A percentile compares a stretch with the other conserved stretches of the same genome.
These are phyloP conservation scores for Fusarium mundagurra DNA, from an alignment of 2,329 filamentous ascomycete species.

Conservation along the genomic window DNA sequence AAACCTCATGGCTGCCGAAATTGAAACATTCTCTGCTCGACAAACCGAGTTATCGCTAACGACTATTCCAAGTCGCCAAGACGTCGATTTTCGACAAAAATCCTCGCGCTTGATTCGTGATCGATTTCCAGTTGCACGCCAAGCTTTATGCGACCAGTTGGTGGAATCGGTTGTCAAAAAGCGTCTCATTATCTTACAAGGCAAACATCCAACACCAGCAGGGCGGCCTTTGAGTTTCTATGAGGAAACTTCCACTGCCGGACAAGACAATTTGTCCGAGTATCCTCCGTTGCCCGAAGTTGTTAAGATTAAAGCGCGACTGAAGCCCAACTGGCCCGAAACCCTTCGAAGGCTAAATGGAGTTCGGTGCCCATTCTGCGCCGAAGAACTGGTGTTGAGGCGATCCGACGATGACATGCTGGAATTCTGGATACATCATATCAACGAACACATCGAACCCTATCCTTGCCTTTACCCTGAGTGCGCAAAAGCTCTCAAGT, in stretches of 20 bases:
- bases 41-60: not conserved
- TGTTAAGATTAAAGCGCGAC: not conserved
- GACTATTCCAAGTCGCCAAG: too few species aligned
- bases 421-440: not conserved
- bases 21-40: not conserved
- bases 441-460: not conserved
- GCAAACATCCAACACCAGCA: not conserved
- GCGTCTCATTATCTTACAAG: not conserved
- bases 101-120: fast-evolving
- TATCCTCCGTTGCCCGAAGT: not conserved
- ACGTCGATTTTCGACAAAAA: too few species aligned
- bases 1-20: not conserved
- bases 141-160: not conserved
- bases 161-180: not conserved
- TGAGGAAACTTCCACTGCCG: not conserved
- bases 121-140: not conserved
- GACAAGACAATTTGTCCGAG: not conserved
- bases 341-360: not conserved
- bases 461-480: not conserved
- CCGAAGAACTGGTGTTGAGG: not conserved
- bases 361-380: not conserved
- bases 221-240: too few species aligned
- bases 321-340: not conserved
- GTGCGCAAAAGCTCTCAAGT: not conserved
- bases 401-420: not conserved